Evolutionary conservation across 2,329 filamentous ascomycete species (phyloP).

Genomic region (Colletotrichum sansevieriae): DNA sequence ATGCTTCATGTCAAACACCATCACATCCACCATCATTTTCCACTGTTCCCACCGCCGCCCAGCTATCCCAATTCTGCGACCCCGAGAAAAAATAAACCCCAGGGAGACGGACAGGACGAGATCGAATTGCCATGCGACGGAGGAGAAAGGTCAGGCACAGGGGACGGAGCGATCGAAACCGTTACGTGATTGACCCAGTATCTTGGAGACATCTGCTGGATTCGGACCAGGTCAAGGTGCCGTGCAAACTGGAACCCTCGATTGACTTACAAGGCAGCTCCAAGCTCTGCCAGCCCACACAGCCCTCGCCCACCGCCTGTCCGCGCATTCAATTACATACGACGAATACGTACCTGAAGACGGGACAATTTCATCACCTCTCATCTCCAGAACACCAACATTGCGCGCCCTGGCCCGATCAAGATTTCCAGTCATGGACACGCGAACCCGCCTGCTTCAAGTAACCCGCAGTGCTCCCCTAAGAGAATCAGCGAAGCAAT

Average conservation of each 20-base stretch:
- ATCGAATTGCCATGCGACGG: constrained; percentile 13
- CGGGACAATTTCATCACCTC: constrained; percentile 33
- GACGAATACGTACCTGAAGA: constrained; percentile 22
- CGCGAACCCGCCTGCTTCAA: constrained; percentile 21
- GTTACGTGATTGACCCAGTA: constrained; percentile 41
- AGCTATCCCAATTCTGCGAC: constrained; percentile 1
- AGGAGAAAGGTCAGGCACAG: constrained; percentile 29
- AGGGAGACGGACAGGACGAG: constrained; percentile 1
- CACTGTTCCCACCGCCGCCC: not conserved
- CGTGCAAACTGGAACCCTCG: constrained; percentile 18
- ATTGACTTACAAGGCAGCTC: constrained; percentile 17
- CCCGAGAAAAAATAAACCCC: not conserved
- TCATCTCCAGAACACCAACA: constrained; percentile 19
- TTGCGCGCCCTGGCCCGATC: constrained; percentile 25
- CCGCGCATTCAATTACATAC: not conserved
- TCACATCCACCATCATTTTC: constrained; percentile 25
- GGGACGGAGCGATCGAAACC: constrained; percentile 37
- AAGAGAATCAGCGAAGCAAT: constrained; percentile 5
- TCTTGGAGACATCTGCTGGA: constrained; percentile 34
- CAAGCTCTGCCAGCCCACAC: constrained; percentile 3
- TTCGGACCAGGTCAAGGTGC: constrained; percentile 27
- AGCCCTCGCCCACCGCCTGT: too few relatives aligned
- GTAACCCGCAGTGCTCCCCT: constrained; percentile 13
- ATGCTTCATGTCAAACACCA: constrained; percentile 26
- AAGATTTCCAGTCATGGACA: constrained; percentile 27